A percentile compares a stretch with the other conserved stretches of the same genome.
These are phyloP conservation scores for thale cress (Arabidopsis thaliana) DNA, from an alignment of 345 rosid genomes.

Conservation along the genomic window TAIR10.1 NC_003076.8:4898001-4898500, in stretches of 20 bases:
- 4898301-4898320: constrained; percentile 6
- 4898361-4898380: neutral
- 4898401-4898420: neutral
- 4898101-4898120: neutral
- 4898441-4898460: neutral
- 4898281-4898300: neutral
- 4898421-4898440: neutral
- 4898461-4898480: neutral
- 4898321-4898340: constrained; percentile 3
- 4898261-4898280: constrained; percentile 2
- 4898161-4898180: neutral
- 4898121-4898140: constrained; percentile 1
- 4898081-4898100: neutral
- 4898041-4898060: neutral
- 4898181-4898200: neutral
- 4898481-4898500: neutral
- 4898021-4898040: neutral
- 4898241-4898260: constrained; percentile 39
- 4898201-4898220: neutral
- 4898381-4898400: neutral
- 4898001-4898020: neutral
- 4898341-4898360: neutral
- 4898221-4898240: constrained; percentile 24
- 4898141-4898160: neutral
- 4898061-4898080: neutral